Conservation (phyloP, 371 early-diverging fungal genomes). For the Haplosporangium sp. region DNA sequence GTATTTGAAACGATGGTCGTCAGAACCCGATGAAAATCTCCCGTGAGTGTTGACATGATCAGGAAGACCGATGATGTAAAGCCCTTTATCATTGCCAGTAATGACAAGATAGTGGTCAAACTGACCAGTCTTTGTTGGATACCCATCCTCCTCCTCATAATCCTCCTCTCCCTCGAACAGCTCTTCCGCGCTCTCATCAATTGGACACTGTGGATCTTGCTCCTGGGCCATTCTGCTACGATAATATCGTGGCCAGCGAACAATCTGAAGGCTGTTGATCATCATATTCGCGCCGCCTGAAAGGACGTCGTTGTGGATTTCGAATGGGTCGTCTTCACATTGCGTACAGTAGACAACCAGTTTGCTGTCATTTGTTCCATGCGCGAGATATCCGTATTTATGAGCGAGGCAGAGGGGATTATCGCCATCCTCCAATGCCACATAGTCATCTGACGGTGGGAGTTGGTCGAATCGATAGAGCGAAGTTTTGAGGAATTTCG, state of each 20-base stretch:
- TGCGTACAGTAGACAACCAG: constrained; percentile 65
- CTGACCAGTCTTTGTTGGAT: constrained; percentile 27
- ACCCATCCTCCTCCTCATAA: constrained; percentile 29
- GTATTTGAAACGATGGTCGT: constrained; percentile 26
- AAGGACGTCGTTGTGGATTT: constrained; percentile 59
- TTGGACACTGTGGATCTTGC: background rate
- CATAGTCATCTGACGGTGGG: constrained; percentile 40
- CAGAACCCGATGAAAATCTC: background rate
- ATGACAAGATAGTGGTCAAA: constrained; percentile 48
- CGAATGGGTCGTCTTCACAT: constrained; percentile 32
- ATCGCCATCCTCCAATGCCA: constrained; percentile 5
- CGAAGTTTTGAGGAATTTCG: constrained; percentile 60
- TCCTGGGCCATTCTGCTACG: constrained; percentile 7
- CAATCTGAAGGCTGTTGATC: constrained; percentile 67
- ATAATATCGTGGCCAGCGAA: constrained; percentile 58
- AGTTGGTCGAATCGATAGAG: constrained; percentile 50
- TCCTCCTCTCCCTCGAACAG: constrained; percentile 3
- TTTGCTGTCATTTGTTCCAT: constrained; percentile 62
- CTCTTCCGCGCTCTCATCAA: background rate
- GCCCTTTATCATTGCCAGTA: constrained; percentile 31
- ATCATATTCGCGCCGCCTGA: constrained; percentile 49
- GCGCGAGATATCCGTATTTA: constrained; percentile 67
- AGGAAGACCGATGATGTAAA: constrained; percentile 36
- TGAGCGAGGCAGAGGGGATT: constrained; percentile 60
- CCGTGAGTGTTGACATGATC: constrained; percentile 22